Percentiles rank a stretch among this genome's conserved stretches.
Evolutionary conservation across 441 rosid genomes (phyloP).

Genomic region (Aleurites moluccanus): DNA sequence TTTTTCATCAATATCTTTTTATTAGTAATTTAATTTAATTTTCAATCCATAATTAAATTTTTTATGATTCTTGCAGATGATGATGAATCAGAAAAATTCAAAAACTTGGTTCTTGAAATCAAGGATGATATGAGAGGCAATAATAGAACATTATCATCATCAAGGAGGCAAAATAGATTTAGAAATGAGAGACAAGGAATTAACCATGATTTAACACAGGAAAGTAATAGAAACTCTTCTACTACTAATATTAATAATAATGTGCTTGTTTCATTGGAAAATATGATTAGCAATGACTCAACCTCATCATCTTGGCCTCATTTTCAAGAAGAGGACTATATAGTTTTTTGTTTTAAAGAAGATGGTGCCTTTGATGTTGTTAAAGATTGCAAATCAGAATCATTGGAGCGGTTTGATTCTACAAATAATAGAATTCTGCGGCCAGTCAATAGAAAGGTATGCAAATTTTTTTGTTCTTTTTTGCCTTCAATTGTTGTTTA

Average conservation of each 20-base stretch:
- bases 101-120: constrained; percentile 27
- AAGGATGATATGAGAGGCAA: constrained; percentile 25
- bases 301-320: constrained; percentile 29
- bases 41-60: background rate
- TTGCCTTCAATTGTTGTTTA: too few species aligned
- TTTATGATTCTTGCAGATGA: constrained; percentile 32
- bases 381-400: constrained; percentile 41
- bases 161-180: constrained; percentile 30
- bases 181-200: constrained; percentile 27
- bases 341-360: constrained; percentile 63
- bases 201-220: constrained; percentile 27
- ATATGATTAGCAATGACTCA: constrained; percentile 27
- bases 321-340: constrained; percentile 61
- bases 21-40: background rate
- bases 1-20: background rate
- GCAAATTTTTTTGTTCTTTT: background rate
- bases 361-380: constrained; percentile 68
- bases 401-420: constrained; percentile 17
- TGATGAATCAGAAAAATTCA: background rate
- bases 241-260: background rate
- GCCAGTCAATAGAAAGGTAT: constrained; percentile 45
- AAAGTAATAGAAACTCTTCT: background rate
- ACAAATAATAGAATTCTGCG: constrained; percentile 20
- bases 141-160: constrained; percentile 26
- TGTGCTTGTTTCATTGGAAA: constrained; percentile 24